Evolutionary conservation across 805 yeast genomes (phyloP), one percentile per base, ranked within the genome.

Genomic region (Kodamaea kaohsiungensis): DNA sequence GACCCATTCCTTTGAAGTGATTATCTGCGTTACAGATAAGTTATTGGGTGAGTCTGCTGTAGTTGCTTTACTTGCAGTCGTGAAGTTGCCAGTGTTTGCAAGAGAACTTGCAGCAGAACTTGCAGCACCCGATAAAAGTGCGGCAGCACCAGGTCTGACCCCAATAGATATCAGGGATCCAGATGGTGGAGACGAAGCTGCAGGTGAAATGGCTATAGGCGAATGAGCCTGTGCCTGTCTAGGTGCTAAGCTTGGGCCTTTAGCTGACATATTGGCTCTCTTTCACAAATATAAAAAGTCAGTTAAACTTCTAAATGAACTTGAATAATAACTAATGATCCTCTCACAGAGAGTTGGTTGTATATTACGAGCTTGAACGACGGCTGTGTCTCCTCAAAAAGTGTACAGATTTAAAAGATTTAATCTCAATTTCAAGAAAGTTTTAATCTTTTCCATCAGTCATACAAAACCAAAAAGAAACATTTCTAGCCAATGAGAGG

Each of bases 1-100:
- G 12, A 81, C 79, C 86, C 87, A 83, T 56, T 80, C 85, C 49
- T 75, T 80, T 8, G 84, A 79, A 1, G 88, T 83, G 56, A 80
- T 79, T 19, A 85, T 84, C 60, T 77, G 79, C 5, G 84, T 79
- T 39, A 56, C 51, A 30, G 35, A 30, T 12, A 30, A 30, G 43
- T 22, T 33, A n/a, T 46, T 46, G 12, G 45, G 27, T 3, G 48
- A 16, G 7, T 50, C 46, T 10, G 48, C 55, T 6, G 45, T 17
- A 6, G 45, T 16, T 5, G 5, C 3, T 4, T 12, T 12, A 30
- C 13, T 30, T 6, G 43, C 13, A n/a, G 47, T 43, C 5, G 27
- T 4, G 49, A 40, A 33, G 39, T 30, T 19, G 2, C 39, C n/a
- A 2, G 38, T 2, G 38, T n/a, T 27, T 16, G 39, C 53, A 7